Percentiles rank a stretch among this genome's conserved stretches.
Evolutionary conservation across 2,329 filamentous ascomycete species (phyloP).

Genomic region (Diaporthe amygdali): DNA sequence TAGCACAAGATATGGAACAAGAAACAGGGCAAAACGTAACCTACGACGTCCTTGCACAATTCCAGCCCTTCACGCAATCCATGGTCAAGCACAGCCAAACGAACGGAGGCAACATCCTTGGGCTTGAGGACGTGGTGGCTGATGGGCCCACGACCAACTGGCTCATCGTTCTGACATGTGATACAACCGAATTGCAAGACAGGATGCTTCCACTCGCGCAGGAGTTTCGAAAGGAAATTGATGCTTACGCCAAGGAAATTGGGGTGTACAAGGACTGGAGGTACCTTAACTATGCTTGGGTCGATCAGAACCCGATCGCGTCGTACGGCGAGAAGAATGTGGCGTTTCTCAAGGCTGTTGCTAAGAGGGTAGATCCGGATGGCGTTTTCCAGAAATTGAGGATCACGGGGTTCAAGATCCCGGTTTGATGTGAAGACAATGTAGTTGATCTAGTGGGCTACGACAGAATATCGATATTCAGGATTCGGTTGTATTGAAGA

Average conservation of each 20-base stretch:
- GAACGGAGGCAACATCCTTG: slow-evolving; percentile 38
- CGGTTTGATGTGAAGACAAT: background rate
- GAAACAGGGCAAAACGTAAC: background rate
- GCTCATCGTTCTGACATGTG: background rate
- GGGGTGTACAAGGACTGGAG: slow-evolving; percentile 7
- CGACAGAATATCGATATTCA: background rate
- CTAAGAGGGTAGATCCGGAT: background rate
- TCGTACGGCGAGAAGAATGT: slow-evolving; percentile 16
- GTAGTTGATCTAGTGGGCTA: background rate
- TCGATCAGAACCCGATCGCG: slow-evolving; percentile 18
- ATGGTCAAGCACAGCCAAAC: slow-evolving; percentile 23
- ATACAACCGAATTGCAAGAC: background rate
- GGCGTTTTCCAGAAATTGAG: background rate
- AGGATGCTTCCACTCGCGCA: background rate
- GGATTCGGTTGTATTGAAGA: background rate
- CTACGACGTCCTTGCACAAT: background rate
- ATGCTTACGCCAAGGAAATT: background rate
- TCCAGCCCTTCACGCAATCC: slow-evolving; percentile 2
- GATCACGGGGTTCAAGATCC: slow-evolving; percentile 2
- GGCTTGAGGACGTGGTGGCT: slow-evolving; percentile 34
- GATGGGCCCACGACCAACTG: slow-evolving; percentile 1
- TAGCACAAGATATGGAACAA: background rate
- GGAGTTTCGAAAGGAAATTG: background rate
- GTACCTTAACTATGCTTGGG: slow-evolving; percentile 23
- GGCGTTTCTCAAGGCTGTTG: background rate